A percentile compares a stretch with the other conserved stretches of the same genome.
These are phyloP conservation scores for Vitis amurensis DNA, from an alignment of 164 flowering plant species.

Conservation along the genomic window DNA sequence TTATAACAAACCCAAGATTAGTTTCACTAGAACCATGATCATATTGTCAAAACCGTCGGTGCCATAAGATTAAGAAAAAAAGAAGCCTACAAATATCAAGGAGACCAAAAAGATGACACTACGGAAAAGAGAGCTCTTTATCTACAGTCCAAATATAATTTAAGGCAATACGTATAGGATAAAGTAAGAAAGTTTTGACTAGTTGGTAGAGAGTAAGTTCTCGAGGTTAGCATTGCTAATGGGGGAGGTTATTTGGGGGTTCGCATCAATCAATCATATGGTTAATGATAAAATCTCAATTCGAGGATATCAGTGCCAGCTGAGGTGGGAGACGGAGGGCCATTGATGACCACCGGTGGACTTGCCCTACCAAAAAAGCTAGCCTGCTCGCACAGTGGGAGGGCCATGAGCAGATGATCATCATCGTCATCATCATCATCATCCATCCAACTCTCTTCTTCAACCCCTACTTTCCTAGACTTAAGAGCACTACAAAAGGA, in stretches of 20 bases:
- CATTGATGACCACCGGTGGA: background rate
- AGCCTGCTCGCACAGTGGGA: background rate
- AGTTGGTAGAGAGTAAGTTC: background rate
- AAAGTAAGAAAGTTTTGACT: too few species aligned
- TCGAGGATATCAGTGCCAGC: background rate
- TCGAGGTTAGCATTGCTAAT: background rate
- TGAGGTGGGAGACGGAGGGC: slow-evolving; percentile 3
- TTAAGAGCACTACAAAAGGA: background rate
- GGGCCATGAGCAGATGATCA: background rate
- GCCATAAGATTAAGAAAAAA: too few species aligned
- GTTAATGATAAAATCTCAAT: background rate
- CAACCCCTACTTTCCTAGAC: too few species aligned
- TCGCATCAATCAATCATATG: slow-evolving; percentile 7
- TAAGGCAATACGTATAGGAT: too few species aligned
- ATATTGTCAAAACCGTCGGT: too few species aligned
- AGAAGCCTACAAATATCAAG: too few species aligned
- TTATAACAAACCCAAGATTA: too few species aligned
- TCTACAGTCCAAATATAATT: too few species aligned
- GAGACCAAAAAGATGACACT: too few species aligned
- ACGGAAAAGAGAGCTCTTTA: too few species aligned
- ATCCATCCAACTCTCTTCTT: too few species aligned
- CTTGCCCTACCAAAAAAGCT: background rate
- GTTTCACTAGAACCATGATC: too few species aligned
- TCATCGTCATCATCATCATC: background rate
- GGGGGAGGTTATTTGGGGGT: background rate